Conservation (phyloP, 1,284 basidiomycete species). For the Ceratobasidium sp. region DNA sequence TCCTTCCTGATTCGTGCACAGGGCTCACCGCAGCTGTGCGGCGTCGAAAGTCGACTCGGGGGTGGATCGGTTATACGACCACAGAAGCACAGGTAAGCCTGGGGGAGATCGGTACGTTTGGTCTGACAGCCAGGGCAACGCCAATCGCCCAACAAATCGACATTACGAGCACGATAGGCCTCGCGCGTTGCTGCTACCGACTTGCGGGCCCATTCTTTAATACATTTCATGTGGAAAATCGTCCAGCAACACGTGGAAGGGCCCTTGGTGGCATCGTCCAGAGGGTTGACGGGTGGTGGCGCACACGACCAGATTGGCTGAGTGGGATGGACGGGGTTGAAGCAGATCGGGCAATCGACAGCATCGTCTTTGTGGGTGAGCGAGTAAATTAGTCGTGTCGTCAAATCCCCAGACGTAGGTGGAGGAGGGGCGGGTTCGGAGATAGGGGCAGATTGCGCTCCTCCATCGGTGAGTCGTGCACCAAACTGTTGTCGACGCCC, state of each 20-base stretch:
- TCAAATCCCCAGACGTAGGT: conserved; percentile 57
- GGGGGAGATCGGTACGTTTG: conserved; percentile 67
- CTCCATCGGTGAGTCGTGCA: conserved; percentile 24
- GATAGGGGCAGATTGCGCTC: background rate
- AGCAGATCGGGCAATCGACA: conserved; percentile 79
- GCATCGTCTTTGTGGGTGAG: conserved; percentile 55
- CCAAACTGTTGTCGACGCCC: conserved; percentile 35
- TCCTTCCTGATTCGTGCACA: conserved; percentile 68
- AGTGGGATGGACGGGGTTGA: conserved; percentile 70
- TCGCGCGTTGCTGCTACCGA: conserved; percentile 62
- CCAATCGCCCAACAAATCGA: conserved; percentile 75
- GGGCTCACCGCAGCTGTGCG: conserved; percentile 80
- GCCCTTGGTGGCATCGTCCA: conserved; percentile 46
- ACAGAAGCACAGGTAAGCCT: conserved; percentile 86
- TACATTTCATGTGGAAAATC: conserved; percentile 83
- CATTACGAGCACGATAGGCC: conserved; percentile 76
- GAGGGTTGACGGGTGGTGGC: conserved; percentile 53
- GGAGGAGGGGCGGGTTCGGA: conserved; percentile 1
- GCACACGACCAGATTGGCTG: conserved; percentile 82
- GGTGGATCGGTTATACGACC: conserved; percentile 73
- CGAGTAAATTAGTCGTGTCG: conserved; percentile 67
- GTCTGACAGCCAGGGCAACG: conserved; percentile 88
- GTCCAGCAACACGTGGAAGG: conserved; percentile 75
- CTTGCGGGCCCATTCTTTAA: conserved; percentile 80
- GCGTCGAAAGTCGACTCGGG: conserved; percentile 70